phyloP scores from a whole-genome alignment of 1,284 basidiomycete genomes.

The Leccinum huronense region DNA sequence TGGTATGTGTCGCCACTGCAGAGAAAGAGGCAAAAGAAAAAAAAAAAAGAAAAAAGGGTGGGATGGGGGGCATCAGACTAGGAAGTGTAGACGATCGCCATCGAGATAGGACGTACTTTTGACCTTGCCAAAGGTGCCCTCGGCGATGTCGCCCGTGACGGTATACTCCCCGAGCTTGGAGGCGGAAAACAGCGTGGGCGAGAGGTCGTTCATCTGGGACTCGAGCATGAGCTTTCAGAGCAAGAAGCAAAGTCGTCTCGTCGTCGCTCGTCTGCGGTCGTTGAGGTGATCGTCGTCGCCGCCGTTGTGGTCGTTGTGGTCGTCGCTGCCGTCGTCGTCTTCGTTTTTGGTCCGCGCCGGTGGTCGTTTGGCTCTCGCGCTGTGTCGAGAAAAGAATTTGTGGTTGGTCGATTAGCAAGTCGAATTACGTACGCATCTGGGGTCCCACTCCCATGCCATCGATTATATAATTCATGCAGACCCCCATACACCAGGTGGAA shows the following conservation, averaged over 20 bases:
- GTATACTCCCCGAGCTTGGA: slow-evolving; percentile 79
- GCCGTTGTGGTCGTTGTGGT: neutral
- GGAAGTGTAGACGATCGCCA: slow-evolving; percentile 13
- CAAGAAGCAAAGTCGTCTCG: neutral
- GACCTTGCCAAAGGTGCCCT: slow-evolving; percentile 97
- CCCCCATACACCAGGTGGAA: slow-evolving; percentile 12
- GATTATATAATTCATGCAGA: slow-evolving; percentile 24
- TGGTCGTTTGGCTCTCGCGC: neutral
- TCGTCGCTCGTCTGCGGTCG: neutral
- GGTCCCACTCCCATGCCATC: slow-evolving; percentile 17
- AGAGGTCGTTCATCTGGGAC: slow-evolving; percentile 26
- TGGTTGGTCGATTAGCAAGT: slow-evolving; percentile 18
- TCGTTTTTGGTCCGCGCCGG: slow-evolving; percentile 2
- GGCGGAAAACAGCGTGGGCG: slow-evolving; percentile 40
- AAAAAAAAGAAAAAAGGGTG: slow-evolving; percentile 12
- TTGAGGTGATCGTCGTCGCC: slow-evolving; percentile 9
- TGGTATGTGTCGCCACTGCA: neutral
- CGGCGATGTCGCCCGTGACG: slow-evolving; percentile 73
- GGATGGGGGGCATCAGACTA: slow-evolving; percentile 17
- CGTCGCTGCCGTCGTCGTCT: slow-evolving; percentile 8
- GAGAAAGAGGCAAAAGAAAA: neutral
- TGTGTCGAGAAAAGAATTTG: slow-evolving; percentile 22
- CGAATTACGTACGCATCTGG: slow-evolving; percentile 24
- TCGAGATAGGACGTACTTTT: slow-evolving; percentile 70
- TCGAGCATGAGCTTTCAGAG: neutral